Evolutionary conservation across 2,329 filamentous ascomycete genomes (phyloP).

Genomic region (Blastomyces parvus): DNA sequence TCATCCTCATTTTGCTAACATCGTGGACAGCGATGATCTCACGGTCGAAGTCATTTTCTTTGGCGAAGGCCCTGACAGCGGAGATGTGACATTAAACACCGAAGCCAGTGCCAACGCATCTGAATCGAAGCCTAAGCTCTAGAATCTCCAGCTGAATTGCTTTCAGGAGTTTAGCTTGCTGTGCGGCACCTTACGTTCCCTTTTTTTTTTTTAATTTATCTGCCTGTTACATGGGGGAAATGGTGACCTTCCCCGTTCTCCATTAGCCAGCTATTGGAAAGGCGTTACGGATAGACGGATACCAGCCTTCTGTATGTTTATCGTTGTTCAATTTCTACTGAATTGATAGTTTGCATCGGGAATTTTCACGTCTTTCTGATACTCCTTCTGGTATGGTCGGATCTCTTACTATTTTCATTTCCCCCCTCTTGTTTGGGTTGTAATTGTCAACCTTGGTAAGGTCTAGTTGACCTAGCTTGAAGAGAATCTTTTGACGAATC

Average conservation of each 20-base stretch:
- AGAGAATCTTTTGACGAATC: neutral
- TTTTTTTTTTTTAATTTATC: no score
- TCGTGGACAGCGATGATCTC: conserved; percentile 64
- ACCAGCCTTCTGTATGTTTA: neutral
- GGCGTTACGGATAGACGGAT: conserved; percentile 6
- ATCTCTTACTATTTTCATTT: neutral
- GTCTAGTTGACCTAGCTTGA: neutral
- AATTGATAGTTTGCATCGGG: neutral
- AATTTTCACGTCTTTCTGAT: neutral
- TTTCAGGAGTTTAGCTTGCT: neutral
- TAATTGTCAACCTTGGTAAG: neutral
- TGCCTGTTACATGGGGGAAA: neutral
- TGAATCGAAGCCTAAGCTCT: conserved; percentile 42
- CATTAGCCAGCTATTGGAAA: neutral
- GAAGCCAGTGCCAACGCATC: conserved; percentile 64
- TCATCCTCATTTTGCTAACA: conserved; percentile 13
- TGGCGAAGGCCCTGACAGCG: conserved; percentile 65
- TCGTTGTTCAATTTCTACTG: neutral
- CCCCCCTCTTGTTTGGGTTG: neutral
- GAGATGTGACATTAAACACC: conserved; percentile 71
- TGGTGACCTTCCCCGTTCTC: neutral
- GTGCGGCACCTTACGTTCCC: neutral
- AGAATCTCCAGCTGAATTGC: conserved; percentile 9
- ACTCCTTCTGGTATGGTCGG: neutral
- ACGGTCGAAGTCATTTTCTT: conserved; percentile 99